Evolutionary conservation across 441 rosid genomes (phyloP).

Genomic region (Eutrema salsugineum): DNA sequence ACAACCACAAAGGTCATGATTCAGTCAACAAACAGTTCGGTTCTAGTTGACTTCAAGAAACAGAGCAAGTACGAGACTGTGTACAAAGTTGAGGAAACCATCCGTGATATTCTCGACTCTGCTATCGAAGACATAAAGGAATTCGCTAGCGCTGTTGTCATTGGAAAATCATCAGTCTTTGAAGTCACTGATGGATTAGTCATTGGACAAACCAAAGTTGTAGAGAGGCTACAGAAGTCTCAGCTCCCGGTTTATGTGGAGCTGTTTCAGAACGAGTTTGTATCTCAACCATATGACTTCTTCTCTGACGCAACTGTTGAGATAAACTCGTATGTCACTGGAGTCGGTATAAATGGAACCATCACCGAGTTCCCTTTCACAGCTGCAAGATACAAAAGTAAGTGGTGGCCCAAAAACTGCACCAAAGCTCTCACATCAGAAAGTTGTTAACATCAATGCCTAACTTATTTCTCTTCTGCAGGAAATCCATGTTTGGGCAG

Average conservation of each 20-base stretch:
- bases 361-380: conserved; percentile 72
- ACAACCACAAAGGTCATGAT: conserved; percentile 55
- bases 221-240: conserved; percentile 38
- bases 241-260: conserved; percentile 62
- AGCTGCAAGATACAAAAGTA: conserved; percentile 67
- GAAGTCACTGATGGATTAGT: conserved; percentile 6
- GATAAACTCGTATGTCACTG: conserved; percentile 42
- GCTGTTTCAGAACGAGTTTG: conserved; percentile 68
- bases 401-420: conserved; percentile 33
- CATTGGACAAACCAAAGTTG: conserved; percentile 40
- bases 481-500: conserved; percentile 51
- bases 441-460: background rate
- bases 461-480: conserved; percentile 30
- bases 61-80: conserved; percentile 44
- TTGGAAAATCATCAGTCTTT: conserved; percentile 50
- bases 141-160: conserved; percentile 58
- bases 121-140: conserved; percentile 49
- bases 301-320: conserved; percentile 68
- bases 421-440: background rate
- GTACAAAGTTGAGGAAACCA: conserved; percentile 56
- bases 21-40: conserved; percentile 68
- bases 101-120: conserved; percentile 43
- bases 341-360: conserved; percentile 43
- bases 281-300: conserved; percentile 79
- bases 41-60: conserved; percentile 50